phyloP scores from a whole-genome alignment of 352 stramenopile genomes.

The Phytophthora megakarya region DNA sequence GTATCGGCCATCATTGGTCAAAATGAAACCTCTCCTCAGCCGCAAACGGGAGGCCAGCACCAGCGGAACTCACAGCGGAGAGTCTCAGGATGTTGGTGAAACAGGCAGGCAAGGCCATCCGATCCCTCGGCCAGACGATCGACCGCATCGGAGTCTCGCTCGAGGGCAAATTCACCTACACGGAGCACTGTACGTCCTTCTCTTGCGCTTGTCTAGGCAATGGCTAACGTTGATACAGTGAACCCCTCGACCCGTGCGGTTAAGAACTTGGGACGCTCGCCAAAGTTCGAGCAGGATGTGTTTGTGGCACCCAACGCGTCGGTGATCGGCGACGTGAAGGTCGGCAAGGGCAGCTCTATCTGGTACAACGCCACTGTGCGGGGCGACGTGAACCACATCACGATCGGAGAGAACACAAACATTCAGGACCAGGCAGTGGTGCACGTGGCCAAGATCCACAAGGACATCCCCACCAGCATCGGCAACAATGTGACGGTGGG shows the following conservation, averaged over 20 bases:
- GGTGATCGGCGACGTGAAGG: constrained; percentile 93
- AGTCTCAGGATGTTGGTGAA: constrained; percentile 65
- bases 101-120: constrained; percentile 82
- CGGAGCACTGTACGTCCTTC: constrained; percentile 87
- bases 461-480: constrained; percentile 91
- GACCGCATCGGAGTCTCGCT: constrained; percentile 86
- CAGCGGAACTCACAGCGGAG: constrained; percentile 38
- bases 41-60: constrained; percentile 43
- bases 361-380: constrained; percentile 94
- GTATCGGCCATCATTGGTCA: too few relatives aligned
- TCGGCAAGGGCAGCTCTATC: constrained; percentile 90
- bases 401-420: constrained; percentile 93
- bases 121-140: constrained; percentile 82
- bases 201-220: too few relatives aligned
- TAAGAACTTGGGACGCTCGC: constrained; percentile 68
- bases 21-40: not conserved
- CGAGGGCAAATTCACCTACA: constrained; percentile 84
- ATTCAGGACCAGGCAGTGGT: constrained; percentile 94
- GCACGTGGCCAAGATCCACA: constrained; percentile 93
- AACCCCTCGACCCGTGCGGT: constrained; percentile 85
- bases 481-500: constrained; percentile 92
- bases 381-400: constrained; percentile 92
- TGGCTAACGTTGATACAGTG: constrained; percentile 57
- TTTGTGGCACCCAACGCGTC: constrained; percentile 93
- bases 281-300: constrained; percentile 53